phyloP scores from a whole-genome alignment of 306 rosid species.

The Vigna unguiculata region DNA sequence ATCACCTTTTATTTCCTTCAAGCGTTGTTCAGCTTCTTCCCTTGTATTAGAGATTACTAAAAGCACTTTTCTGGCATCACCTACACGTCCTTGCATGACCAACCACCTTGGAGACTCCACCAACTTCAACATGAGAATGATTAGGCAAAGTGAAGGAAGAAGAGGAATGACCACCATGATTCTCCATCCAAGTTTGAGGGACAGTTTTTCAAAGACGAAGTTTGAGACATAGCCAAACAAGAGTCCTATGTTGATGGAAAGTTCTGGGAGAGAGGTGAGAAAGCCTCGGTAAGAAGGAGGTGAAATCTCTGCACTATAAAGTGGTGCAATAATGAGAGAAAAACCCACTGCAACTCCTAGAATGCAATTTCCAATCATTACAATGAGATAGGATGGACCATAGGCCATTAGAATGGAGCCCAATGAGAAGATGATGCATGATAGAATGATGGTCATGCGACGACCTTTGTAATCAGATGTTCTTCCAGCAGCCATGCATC shows the following conservation, averaged over 20 bases:
- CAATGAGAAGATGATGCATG: slow-evolving; percentile 53
- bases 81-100: slow-evolving; percentile 69
- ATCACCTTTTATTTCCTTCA: slow-evolving; percentile 59
- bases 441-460: slow-evolving; percentile 55
- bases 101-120: slow-evolving; percentile 86
- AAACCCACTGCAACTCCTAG: slow-evolving; percentile 73
- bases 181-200: slow-evolving; percentile 72
- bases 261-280: slow-evolving; percentile 65
- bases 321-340: slow-evolving; percentile 65
- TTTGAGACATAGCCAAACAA: slow-evolving; percentile 63
- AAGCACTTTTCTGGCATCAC: slow-evolving; percentile 56
- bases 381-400: slow-evolving; percentile 56
- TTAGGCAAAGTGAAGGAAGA: slow-evolving; percentile 61
- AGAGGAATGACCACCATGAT: slow-evolving; percentile 58
- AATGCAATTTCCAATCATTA: slow-evolving; percentile 60
- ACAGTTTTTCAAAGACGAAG: slow-evolving; percentile 57
- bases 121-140: slow-evolving; percentile 53
- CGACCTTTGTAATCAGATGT: slow-evolving; percentile 69
- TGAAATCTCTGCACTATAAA: slow-evolving; percentile 76
- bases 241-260: slow-evolving; percentile 64
- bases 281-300: slow-evolving; percentile 58
- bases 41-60: slow-evolving; percentile 47
- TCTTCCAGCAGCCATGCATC: slow-evolving; percentile 63
- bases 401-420: slow-evolving; percentile 74
- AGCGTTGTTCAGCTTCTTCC: slow-evolving; percentile 61